A percentile compares a stretch with the other conserved stretches of the same genome.
Evolutionary conservation across 176 grass and related monocot genomes (phyloP).

Genomic region (Elymus sibiricus): DNA sequence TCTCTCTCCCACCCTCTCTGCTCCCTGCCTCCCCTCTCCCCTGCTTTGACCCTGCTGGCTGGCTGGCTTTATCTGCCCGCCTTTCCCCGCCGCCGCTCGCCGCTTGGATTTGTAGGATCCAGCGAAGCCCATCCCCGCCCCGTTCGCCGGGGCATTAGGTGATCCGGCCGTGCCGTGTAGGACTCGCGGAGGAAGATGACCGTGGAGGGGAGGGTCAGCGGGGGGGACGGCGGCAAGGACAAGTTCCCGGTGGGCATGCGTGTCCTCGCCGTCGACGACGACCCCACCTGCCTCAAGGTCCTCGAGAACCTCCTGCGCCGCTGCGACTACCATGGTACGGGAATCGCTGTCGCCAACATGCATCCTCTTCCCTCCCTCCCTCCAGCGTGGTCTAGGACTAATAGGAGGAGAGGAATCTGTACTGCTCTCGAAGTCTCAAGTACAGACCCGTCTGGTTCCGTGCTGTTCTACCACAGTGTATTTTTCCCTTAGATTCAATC

Average conservation of each 20-base stretch:
- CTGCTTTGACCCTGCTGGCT: constrained; percentile 44
- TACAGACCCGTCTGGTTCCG: background rate
- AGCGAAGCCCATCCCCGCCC: background rate
- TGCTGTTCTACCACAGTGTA: background rate
- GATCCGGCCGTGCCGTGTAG: background rate
- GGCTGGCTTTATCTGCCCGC: background rate
- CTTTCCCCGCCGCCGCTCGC: constrained; percentile 30
- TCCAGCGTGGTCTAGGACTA: background rate
- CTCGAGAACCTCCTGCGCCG: constrained; percentile 39
- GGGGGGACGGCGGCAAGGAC: constrained; percentile 17
- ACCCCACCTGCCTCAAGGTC: constrained; percentile 54
- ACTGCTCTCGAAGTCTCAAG: background rate
- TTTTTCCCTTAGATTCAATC: constrained; percentile 14
- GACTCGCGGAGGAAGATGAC: constrained; percentile 28
- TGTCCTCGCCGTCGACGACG: constrained; percentile 67
- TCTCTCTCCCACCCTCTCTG: background rate
- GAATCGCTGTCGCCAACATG: background rate
- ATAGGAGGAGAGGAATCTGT: background rate
- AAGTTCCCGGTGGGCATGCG: constrained; percentile 72
- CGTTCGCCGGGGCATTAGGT: background rate
- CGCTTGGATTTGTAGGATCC: constrained; percentile 45
- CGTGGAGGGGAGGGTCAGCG: constrained; percentile 27
- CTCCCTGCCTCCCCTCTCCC: constrained; percentile 1
- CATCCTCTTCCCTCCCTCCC: background rate
- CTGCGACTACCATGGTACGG: constrained; percentile 63